phyloP scores from a whole-genome alignment of 2,329 filamentous ascomycete species.

The Fusarium proliferatum region DNA sequence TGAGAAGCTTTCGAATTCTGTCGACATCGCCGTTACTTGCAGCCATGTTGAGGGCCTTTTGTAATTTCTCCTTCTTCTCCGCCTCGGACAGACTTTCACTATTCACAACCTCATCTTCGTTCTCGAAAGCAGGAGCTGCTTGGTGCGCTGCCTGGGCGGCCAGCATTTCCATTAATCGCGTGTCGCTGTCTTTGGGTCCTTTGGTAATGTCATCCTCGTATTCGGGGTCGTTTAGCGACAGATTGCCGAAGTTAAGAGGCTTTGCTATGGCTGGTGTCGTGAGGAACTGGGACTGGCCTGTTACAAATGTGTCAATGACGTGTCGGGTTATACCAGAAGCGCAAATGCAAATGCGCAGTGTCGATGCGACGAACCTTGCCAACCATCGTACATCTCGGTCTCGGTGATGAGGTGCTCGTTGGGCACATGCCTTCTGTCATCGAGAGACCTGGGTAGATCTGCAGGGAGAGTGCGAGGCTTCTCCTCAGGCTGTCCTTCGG shows the following conservation, averaged over 20 bases:
- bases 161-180: constrained; percentile 93
- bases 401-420: constrained; percentile 74
- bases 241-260: constrained; percentile 82
- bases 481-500: constrained; percentile 50
- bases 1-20: constrained; percentile 79
- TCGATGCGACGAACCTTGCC: constrained; percentile 76
- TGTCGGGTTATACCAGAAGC: constrained; percentile 31
- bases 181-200: constrained; percentile 78
- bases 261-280: constrained; percentile 87
- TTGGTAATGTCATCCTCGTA: constrained; percentile 71
- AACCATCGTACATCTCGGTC: constrained; percentile 98
- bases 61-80: constrained; percentile 84
- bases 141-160: constrained; percentile 89
- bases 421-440: constrained; percentile 81
- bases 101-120: constrained; percentile 82
- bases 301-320: constrained; percentile 41
- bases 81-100: constrained; percentile 78
- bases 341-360: constrained; percentile 23
- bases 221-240: constrained; percentile 84
- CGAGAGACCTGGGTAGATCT: constrained; percentile 90
- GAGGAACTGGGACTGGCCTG: constrained; percentile 95
- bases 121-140: constrained; percentile 76
- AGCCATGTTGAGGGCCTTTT: constrained; percentile 92
- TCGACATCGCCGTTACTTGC: constrained; percentile 94
- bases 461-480: constrained; percentile 72